These are phyloP conservation scores for Ceratocystis cacaofunesta DNA, from an alignment of 2,329 filamentous ascomycete species.

Conservation along the genomic window DNA sequence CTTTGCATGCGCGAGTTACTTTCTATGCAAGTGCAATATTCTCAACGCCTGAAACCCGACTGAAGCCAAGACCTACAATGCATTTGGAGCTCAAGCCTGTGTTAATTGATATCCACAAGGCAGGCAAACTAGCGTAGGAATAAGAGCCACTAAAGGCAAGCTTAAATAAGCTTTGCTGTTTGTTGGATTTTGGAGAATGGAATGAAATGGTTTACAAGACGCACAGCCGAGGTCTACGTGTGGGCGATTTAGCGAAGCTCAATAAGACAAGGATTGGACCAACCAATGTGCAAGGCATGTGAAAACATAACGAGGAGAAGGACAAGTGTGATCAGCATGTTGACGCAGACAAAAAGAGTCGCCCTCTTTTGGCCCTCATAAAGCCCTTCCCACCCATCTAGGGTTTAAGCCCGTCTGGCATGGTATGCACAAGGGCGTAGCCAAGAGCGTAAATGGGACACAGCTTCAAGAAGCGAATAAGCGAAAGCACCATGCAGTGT, in stretches of 20 bases:
- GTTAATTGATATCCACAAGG: background rate
- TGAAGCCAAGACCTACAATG: background rate
- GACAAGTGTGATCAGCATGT: background rate
- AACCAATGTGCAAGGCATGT: background rate
- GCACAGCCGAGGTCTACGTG: constrained; percentile 3
- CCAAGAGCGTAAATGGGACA: background rate
- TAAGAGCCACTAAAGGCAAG: background rate
- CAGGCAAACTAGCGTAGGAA: background rate
- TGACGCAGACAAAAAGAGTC: background rate
- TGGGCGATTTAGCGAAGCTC: background rate
- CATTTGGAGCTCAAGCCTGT: background rate
- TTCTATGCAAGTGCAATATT: too few species aligned
- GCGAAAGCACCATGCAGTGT: background rate
- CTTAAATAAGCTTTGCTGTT: background rate
- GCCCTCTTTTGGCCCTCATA: background rate
- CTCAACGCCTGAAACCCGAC: background rate
- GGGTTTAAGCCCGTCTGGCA: background rate
- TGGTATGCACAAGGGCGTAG: background rate
- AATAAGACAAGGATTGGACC: background rate
- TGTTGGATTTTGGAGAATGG: background rate
- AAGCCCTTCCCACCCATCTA: background rate
- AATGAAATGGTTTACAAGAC: background rate
- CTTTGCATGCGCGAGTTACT: too few species aligned
- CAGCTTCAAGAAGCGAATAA: too few species aligned
- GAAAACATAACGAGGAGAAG: background rate